Evolutionary conservation across 2,329 filamentous ascomycete genomes (phyloP), one percentile per base, ranked within the genome.

Genomic region (Leptodontidium sp.): DNA sequence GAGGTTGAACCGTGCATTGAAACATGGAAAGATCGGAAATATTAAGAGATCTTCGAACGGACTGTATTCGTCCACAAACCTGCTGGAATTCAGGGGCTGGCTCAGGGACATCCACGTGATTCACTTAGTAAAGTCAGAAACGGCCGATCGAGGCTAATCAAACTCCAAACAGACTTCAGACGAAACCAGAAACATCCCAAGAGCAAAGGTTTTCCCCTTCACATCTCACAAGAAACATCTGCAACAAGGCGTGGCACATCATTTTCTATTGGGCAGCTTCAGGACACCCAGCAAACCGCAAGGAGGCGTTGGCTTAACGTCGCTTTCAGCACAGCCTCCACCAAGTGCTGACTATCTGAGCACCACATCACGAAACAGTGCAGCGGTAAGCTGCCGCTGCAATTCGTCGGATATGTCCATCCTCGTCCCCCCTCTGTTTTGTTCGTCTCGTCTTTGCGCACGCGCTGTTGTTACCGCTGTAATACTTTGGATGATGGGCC

Each of bases 111-210:
- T 14, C 8, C 47, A 50, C 47, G 47, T 50, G 47, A 50, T 50
- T 50, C 47, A 5, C n/a, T 50, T 50, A 24, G 47, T 26, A 11
- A 11, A 5, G 2, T 2, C 29, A 35, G 24, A 14, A 12, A 45
- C 29, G 12, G 6, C 40, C 29, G 8, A 12, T n/a, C 17, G n/a
- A 6, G 15, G 26, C 43, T 62, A 35, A 50, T 49, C 29, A 49
- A 64, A 64, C 61, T 24, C 49, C 8, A 64, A 64, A 64, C 61
- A 43, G 40, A 64, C 61, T 55, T 64, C 49, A 64, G 61, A 64
- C 61, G 61, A 43, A 55, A 9, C n/a, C 26, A 26, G 61, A 63
- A 63, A 63, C 61, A 52, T 63, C 45, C 32, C 61, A 43, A 38
- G 61, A 32, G 17, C n/a, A 43, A 50, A 35, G 35, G 17, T n/a